A percentile compares a stretch with the other conserved stretches of the same genome.
Evolutionary conservation across 352 stramenopile species (phyloP).

Genomic region (Globisporangium recalcitrans): DNA sequence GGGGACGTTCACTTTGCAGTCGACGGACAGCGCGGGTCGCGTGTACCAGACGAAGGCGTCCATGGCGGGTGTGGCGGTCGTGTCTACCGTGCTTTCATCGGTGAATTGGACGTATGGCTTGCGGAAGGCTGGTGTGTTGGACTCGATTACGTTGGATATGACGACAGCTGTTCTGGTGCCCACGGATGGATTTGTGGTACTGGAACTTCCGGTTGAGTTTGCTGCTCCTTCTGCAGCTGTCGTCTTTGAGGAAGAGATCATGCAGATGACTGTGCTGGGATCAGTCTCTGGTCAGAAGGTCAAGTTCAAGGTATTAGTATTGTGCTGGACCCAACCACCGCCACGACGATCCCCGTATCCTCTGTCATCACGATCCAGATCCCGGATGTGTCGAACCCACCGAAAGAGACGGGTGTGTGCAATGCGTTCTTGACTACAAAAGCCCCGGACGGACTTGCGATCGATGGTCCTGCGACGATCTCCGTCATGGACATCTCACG

Average conservation of each 20-base stretch:
- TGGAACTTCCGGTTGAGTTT: constrained; percentile 21
- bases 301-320: constrained; percentile 12
- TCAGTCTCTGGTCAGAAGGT: not conserved
- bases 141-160: constrained; percentile 17
- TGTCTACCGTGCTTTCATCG: constrained; percentile 16
- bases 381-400: constrained; percentile 38
- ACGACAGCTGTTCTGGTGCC: constrained; percentile 19
- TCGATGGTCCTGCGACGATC: constrained; percentile 46
- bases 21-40: constrained; percentile 24
- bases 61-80: constrained; percentile 26
- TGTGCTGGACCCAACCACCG: constrained; percentile 17
- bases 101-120: constrained; percentile 3
- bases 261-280: not conserved
- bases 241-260: constrained; percentile 13
- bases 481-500: constrained; percentile 35
- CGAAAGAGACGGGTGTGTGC: constrained; percentile 44
- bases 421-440: constrained; percentile 33
- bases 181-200: constrained; percentile 19
- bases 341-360: constrained; percentile 23
- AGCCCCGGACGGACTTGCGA: constrained; percentile 28
- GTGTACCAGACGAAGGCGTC: constrained; percentile 22
- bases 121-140: constrained; percentile 21
- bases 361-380: constrained; percentile 29
- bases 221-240: constrained; percentile 2
- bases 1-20: constrained; percentile 31